Conservation (phyloP, 768 basidiomycete species). For the Leucocoprinus sp. region DNA sequence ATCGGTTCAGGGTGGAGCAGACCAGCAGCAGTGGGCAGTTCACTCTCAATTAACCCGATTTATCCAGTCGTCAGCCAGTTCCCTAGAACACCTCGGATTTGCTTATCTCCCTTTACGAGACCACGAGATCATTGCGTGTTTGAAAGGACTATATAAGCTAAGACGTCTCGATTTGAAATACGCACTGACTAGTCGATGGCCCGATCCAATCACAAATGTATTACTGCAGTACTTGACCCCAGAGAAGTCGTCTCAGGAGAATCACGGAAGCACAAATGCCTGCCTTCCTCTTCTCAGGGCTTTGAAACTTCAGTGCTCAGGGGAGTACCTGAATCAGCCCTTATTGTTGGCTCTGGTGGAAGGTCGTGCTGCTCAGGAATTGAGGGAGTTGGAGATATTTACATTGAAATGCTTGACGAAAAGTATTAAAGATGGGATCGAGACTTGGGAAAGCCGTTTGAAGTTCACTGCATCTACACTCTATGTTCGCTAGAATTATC, state of each 20-base stretch:
- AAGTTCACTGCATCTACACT: constrained; percentile 4
- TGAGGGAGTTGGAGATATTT: constrained; percentile 4
- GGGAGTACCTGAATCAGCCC: constrained; percentile 21
- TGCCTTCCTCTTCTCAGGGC: constrained; percentile 2
- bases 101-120: constrained; percentile 32
- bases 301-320: constrained; percentile 27
- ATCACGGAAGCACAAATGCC: neutral
- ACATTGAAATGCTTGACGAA: constrained; percentile 5
- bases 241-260: neutral
- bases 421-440: constrained; percentile 4
- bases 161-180: constrained; percentile 26
- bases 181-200: constrained; percentile 22
- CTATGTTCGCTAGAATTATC: constrained; percentile 1
- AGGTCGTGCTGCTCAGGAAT: neutral
- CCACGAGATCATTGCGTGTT: constrained; percentile 22
- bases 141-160: constrained; percentile 23
- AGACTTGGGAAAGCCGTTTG: neutral
- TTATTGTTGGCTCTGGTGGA: constrained; percentile 24
- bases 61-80: constrained; percentile 18
- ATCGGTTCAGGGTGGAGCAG: constrained; percentile 1
- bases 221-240: constrained; percentile 21
- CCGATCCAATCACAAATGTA: constrained; percentile 30
- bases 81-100: constrained; percentile 25
- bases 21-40: constrained; percentile 14
- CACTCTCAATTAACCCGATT: constrained; percentile 24